Evolutionary conservation across 176 grass and related monocot species (phyloP).

Genomic region (Musa troglodytarum): DNA sequence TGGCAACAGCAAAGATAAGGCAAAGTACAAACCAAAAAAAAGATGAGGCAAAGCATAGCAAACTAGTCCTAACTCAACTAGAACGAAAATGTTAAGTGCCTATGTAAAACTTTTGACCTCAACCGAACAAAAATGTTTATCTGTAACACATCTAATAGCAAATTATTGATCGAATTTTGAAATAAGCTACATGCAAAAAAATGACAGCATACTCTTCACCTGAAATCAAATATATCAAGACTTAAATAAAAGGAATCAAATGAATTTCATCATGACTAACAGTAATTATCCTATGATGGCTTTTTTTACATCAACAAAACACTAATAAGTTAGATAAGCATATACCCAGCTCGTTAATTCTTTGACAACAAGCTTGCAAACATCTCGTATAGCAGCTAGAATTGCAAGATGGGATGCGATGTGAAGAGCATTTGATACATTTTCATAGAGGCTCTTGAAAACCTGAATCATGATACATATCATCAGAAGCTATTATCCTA

Average conservation of each 20-base stretch:
- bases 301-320: not conserved
- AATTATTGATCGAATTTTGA: too few species aligned
- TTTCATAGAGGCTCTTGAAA: slow-evolving; percentile 80
- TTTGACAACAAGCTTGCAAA: slow-evolving; percentile 75
- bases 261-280: not conserved
- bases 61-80: too few species aligned
- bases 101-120: too few species aligned
- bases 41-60: not conserved
- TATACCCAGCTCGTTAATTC: slow-evolving; percentile 93
- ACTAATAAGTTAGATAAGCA: slow-evolving; percentile 8
- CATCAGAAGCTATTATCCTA: slow-evolving; percentile 10
- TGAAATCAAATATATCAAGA: not conserved
- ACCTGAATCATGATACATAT: slow-evolving; percentile 41
- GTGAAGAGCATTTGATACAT: slow-evolving; percentile 49
- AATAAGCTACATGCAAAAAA: too few species aligned
- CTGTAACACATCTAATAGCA: too few species aligned
- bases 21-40: not conserved
- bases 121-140: too few species aligned
- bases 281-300: too few species aligned
- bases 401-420: slow-evolving; percentile 60
- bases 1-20: not conserved
- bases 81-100: too few species aligned
- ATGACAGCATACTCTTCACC: too few species aligned
- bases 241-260: slow-evolving; percentile 17
- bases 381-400: slow-evolving; percentile 67